Conservation (phyloP, 108 stramenopile genomes). For the Stephanodiscus minutulus region DNA sequence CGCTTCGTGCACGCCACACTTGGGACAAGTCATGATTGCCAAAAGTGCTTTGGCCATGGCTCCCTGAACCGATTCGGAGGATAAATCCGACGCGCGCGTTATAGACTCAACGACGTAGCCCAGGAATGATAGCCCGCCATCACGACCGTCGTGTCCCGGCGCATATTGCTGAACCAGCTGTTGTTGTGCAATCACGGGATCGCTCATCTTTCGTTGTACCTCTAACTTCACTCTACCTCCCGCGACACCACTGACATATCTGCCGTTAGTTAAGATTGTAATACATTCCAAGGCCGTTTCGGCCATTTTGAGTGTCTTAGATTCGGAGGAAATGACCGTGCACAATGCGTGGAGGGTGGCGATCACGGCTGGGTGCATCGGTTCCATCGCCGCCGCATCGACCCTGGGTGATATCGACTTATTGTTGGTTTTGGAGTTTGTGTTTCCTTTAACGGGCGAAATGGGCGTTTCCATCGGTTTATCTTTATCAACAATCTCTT, state of each 20-base stretch:
- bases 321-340: slow-evolving; percentile 38
- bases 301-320: slow-evolving; percentile 57
- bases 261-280: slow-evolving; percentile 53
- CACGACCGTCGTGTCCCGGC: slow-evolving; percentile 33
- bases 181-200: slow-evolving; percentile 7
- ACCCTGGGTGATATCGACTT: slow-evolving; percentile 12
- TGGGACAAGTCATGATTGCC: slow-evolving; percentile 71
- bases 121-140: slow-evolving; percentile 38
- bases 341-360: slow-evolving; percentile 44
- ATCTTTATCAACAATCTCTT: slow-evolving; percentile 23
- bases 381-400: slow-evolving; percentile 53
- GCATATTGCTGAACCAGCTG: background rate
- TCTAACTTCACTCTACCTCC: slow-evolving; percentile 63
- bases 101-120: slow-evolving; percentile 49
- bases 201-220: slow-evolving; percentile 33
- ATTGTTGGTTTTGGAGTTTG: background rate
- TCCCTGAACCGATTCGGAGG: slow-evolving; percentile 58
- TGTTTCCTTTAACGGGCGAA: background rate
- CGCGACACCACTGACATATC: slow-evolving; percentile 76
- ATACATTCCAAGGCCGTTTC: slow-evolving; percentile 71
- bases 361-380: slow-evolving; percentile 65
- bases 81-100: slow-evolving; percentile 42
- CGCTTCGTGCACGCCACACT: slow-evolving; percentile 91
- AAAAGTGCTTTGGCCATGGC: slow-evolving; percentile 58
- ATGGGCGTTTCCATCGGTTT: slow-evolving; percentile 10